phyloP scores from a whole-genome alignment of 345 rosid species.

The Camelina hispida region DNA sequence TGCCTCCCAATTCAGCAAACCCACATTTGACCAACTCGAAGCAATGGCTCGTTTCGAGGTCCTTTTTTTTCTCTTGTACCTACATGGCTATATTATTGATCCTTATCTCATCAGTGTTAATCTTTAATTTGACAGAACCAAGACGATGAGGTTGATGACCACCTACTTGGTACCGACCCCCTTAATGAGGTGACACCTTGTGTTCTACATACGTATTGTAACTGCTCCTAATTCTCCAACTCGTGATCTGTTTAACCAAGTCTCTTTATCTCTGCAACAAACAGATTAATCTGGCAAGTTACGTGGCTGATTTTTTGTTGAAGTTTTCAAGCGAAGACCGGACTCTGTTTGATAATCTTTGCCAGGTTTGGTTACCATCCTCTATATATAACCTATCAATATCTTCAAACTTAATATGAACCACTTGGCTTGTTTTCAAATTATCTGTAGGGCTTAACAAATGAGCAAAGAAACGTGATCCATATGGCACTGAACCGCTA shows the following conservation, averaged over 20 bases:
- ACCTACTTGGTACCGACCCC: slow-evolving; percentile 58
- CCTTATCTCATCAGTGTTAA: slow-evolving; percentile 17
- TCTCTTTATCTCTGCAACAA: slow-evolving; percentile 22
- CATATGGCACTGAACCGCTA: slow-evolving; percentile 48
- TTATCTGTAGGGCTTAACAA: slow-evolving; percentile 59
- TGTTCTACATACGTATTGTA: background rate
- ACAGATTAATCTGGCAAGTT: slow-evolving; percentile 80
- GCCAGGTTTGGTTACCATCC: slow-evolving; percentile 57
- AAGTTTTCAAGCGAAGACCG: slow-evolving; percentile 60
- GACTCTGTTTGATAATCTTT: slow-evolving; percentile 63
- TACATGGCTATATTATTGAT: slow-evolving; percentile 11
- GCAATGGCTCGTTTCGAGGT: slow-evolving; percentile 86
- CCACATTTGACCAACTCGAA: slow-evolving; percentile 75
- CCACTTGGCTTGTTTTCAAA: slow-evolving; percentile 32
- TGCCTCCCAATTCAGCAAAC: slow-evolving; percentile 55
- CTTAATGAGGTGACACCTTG: slow-evolving; percentile 67
- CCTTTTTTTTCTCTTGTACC: slow-evolving; percentile 8
- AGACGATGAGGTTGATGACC: slow-evolving; percentile 61
- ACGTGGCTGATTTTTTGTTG: slow-evolving; percentile 62
- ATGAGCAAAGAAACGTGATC: slow-evolving; percentile 58
- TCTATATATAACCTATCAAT: slow-evolving; percentile 21
- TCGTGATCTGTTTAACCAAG: slow-evolving; percentile 19
- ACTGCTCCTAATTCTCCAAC: background rate
- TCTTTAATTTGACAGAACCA: slow-evolving; percentile 50
- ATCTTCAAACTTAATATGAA: slow-evolving; percentile 18